Conservation (phyloP, 2,329 filamentous ascomycete genomes). For the Tolypocladium ovalisporum region DNA sequence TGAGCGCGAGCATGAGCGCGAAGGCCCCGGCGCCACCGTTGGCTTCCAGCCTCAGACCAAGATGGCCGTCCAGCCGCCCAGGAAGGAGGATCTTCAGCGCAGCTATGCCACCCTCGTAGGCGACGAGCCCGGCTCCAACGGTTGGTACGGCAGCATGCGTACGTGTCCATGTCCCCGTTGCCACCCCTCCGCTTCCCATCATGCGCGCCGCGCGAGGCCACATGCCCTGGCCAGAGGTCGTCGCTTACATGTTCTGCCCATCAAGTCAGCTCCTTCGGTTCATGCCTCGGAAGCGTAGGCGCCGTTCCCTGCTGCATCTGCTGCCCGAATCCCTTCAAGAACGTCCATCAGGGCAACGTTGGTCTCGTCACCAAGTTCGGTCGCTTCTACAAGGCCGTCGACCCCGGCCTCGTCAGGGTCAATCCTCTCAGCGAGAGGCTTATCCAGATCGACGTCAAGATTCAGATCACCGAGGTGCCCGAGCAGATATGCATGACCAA, state of each 20-base stretch:
- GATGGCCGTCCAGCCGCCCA: conserved; percentile 69
- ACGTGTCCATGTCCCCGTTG: conserved; percentile 23
- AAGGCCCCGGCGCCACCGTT: conserved; percentile 7
- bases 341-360: conserved; percentile 84
- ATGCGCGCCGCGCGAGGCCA: neutral
- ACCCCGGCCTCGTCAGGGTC: conserved; percentile 93
- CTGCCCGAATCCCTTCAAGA: conserved; percentile 94
- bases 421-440: conserved; percentile 89
- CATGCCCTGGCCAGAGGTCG: neutral
- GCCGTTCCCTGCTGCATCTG: conserved; percentile 84
- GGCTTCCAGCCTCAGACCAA: conserved; percentile 41
- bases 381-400: conserved; percentile 86
- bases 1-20: neutral
- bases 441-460: conserved; percentile 95
- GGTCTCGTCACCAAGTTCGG: conserved; percentile 95
- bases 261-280: conserved; percentile 62
- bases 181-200: neutral
- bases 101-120: conserved; percentile 59
- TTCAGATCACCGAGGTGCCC: conserved; percentile 94
- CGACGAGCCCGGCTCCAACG: conserved; percentile 59
- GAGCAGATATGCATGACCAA: conserved; percentile 99
- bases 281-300: conserved; percentile 64
- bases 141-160: conserved; percentile 89
- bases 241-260: neutral
- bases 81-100: conserved; percentile 72